Base-by-base conservation (phyloP, 805 yeast species). In the Blastobotrys muscicola region DNA sequence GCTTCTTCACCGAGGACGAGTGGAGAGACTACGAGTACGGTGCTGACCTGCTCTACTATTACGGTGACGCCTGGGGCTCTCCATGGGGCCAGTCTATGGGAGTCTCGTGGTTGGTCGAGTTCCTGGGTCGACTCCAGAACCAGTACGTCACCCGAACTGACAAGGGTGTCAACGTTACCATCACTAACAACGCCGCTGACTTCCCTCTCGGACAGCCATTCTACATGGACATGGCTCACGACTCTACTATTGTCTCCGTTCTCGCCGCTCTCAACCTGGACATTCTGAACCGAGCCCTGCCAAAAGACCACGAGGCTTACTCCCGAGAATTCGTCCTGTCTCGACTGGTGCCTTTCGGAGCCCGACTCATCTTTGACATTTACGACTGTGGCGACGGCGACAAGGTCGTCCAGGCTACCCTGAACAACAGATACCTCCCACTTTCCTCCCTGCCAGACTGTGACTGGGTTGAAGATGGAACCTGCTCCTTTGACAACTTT, bases 161-260 rank as follows among this genome's bases (percentile, higher is more conserved):
- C 46, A 70, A 72, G 43, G 73, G 74, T 32, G 72, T 70, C 46
- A 80, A 75, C 52, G 61, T 67, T 9, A 70, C 74, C 3, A 51
- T 62, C 7, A 60, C 60, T 42, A 30, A 45, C 41, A 39, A 43
- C 44, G 49, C 53, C 10, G 55, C 39, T 15, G 53, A 58, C 8
- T 66, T 68, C 56, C 72, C 72, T 13, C 49, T 61, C 16, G 70
- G 66, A 45, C 74, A 60, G 56, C 71, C 73, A 43, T 66, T 82
- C 38, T 80, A 80, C 69, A 67, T 82, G 51, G 81, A 78, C 50
- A 80, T 84, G 66, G 70, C 85, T 11, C 94, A 85, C 56, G 94
- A 85, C 58, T 73, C 81, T 33, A 82, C 80, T 49, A 61, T 84
- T 35, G 67, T 77, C 49, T 66, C 79, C 35, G 78, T 71, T 52